Evolutionary conservation across 2,329 filamentous ascomycete species (phyloP).

Genomic region (Pseudogymnoascus sp.): DNA sequence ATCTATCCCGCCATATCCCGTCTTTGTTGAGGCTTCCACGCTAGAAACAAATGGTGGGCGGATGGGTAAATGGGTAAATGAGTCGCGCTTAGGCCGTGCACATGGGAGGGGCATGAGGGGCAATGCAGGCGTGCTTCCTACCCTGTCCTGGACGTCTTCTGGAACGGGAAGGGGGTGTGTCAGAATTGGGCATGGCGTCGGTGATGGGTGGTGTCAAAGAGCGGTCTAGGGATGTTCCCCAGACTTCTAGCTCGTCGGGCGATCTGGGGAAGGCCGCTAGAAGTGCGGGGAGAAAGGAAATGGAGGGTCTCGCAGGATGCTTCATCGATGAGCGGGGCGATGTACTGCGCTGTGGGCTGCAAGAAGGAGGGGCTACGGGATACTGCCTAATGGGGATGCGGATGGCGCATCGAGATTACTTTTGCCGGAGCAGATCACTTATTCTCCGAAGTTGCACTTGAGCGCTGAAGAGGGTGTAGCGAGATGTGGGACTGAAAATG

Average conservation of each 20-base stretch:
- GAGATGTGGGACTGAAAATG: neutral
- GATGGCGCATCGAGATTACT: neutral
- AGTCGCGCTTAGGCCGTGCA: neutral
- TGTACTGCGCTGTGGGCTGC: neutral
- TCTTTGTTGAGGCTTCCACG: neutral
- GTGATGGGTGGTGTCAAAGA: neutral
- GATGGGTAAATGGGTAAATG: constrained; percentile 4
- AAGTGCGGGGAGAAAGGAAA: neutral
- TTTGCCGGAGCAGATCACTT: constrained; percentile 6
- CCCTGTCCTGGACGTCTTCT: constrained; percentile 2
- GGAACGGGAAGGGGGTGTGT: neutral
- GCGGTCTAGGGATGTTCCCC: constrained; percentile 1
- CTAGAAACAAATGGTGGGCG: neutral
- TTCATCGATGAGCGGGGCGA: neutral
- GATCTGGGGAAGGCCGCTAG: constrained; percentile 1
- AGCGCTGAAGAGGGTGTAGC: neutral
- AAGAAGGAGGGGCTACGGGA: neutral
- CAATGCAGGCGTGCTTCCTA: neutral
- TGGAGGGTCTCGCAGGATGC: neutral
- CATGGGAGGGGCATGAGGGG: constrained; percentile 3
- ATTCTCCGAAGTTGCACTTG: neutral
- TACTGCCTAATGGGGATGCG: neutral
- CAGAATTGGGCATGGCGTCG: neutral
- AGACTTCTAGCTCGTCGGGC: neutral
- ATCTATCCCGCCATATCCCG: neutral